Evolutionary conservation across 169 alveolate genomes (phyloP), one percentile per base, ranked within the genome.

Genomic region (Besnoitia besnoiti): DNA sequence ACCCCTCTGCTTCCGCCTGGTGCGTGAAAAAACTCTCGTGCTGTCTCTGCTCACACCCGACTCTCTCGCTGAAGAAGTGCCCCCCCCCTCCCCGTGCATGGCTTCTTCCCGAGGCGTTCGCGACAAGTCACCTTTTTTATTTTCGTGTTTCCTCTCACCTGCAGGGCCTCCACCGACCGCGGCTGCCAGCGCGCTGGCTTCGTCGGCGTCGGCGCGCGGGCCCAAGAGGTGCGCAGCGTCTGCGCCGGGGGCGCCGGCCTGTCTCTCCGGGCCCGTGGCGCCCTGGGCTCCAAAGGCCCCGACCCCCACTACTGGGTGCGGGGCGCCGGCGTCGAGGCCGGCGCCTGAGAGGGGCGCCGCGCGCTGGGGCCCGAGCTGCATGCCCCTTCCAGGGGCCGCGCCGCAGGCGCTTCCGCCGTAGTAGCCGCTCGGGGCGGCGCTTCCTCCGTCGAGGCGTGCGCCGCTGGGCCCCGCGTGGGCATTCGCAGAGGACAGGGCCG

Each of bases 301-400:
- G n/a, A n/a, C n/a, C n/a, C n/a, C n/a, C n/a, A n/a, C n/a, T n/a
- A n/a, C n/a, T n/a, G n/a, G n/a, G n/a, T n/a, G n/a, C n/a, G n/a
- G n/a, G n/a, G n/a, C 67, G n/a, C 67, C 33, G 30, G 67, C 67
- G 67, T 55, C 67, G 67, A 55, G 67, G 67, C 67, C 67, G 67
- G 24, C 5, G 5, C 33, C 4, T 5, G 67, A 21, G 67, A 49
- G 55, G 24, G 55, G 55, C 24, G 55, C 14, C 24, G 55, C 14
- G 55, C 67, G 80, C 44, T 67, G 80, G 44, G 80, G 80, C 42
- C 80, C 80, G 42, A 67, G 44, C 80, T 67, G 80, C 80, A 67
- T 67, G 80, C 80, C 80, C 42, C n/a, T 30, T 19, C 44, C 40
- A 2, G 47, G 42, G 24, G 39, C 46, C 8, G 44, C 14, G 24